Base-by-base conservation (phyloP, 2,329 filamentous ascomycete genomes). In the Corynespora cassiicola region DNA sequence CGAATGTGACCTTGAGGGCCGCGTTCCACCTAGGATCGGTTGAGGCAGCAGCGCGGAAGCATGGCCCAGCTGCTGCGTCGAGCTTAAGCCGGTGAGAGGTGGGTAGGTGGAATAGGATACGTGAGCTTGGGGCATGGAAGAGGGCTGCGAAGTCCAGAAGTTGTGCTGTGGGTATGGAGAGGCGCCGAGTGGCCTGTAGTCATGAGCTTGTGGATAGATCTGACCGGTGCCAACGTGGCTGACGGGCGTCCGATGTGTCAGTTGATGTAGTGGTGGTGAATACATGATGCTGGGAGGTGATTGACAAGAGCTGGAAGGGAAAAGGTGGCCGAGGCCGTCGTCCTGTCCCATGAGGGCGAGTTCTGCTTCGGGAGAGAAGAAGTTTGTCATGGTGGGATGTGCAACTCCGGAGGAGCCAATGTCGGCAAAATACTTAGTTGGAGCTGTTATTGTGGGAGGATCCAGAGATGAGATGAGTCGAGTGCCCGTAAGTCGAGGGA, bases 231-330 rank as follows among this genome's bases (percentile, higher is more conserved):
- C 50, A 16, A 58, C 32, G 22, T 63, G 51, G 8, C 51, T 53
- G 3, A 55, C 52, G 7, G 54, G 42, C 5, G 57, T 39, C 18
- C 50, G 52, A 31, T 62, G 58, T 23, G 49, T 10, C 49, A 65
- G 53, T n/a, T 63, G 56, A 21, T 65, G 63, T 22, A 67, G 51
- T 20, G 63, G 57, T 39, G 63, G 58, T 32, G 65, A 66, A 43
- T 68, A 68, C 51, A 68, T 61, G 48, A 67, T 65, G 51, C 52
- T 63, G 3, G 64, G 66, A 31, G 65, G 58, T 21, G 66, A 67
- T 50, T 65, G 63, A 38, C 64, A 66, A 42, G 56, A 53, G 47
- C 56, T 65, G 26, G 63, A 58, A 34, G 65, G 63, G 40, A 66
- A 69, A 17, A 68, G 52, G 34, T 66, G 56, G 25, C 54, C 54